These are phyloP conservation scores for Backusella macrospora DNA, from an alignment of 192 early-diverging fungal genomes.

Conservation along the genomic window DNA sequence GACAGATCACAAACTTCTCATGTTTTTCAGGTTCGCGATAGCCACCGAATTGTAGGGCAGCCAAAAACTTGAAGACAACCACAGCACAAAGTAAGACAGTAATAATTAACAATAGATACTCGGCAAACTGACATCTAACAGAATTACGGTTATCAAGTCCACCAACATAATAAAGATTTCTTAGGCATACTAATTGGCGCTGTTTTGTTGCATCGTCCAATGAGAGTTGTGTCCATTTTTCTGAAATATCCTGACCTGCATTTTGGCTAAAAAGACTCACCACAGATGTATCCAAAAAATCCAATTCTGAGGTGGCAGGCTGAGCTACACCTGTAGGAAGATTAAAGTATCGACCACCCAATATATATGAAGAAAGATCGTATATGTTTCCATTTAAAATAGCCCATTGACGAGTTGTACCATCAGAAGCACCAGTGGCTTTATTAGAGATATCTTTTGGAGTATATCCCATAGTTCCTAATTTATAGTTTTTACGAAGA, in stretches of 20 bases:
- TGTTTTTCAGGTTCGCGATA: conserved; percentile 78
- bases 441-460: conserved; percentile 59
- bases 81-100: conserved; percentile 83
- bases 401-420: conserved; percentile 51
- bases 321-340: conserved; percentile 44
- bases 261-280: conserved; percentile 67
- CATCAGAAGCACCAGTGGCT: conserved; percentile 39
- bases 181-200: conserved; percentile 73
- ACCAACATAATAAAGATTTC: conserved; percentile 85
- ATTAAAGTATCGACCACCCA: conserved; percentile 48
- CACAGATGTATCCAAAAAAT: conserved; percentile 63
- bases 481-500: conserved; percentile 62
- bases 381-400: conserved; percentile 74
- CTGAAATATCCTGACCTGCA: conserved; percentile 66
- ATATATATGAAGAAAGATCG: conserved; percentile 72
- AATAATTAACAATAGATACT: conserved; percentile 82
- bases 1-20: conserved; percentile 95
- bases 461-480: conserved; percentile 67
- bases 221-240: conserved; percentile 58
- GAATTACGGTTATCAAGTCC: conserved; percentile 84
- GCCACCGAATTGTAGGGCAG: conserved; percentile 72
- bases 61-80: conserved; percentile 79
- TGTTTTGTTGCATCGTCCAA: conserved; percentile 47
- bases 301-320: conserved; percentile 43
- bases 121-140: conserved; percentile 75